phyloP scores from a whole-genome alignment of 1,284 basidiomycete genomes.

The Mycosarcoma maydis region DNA sequence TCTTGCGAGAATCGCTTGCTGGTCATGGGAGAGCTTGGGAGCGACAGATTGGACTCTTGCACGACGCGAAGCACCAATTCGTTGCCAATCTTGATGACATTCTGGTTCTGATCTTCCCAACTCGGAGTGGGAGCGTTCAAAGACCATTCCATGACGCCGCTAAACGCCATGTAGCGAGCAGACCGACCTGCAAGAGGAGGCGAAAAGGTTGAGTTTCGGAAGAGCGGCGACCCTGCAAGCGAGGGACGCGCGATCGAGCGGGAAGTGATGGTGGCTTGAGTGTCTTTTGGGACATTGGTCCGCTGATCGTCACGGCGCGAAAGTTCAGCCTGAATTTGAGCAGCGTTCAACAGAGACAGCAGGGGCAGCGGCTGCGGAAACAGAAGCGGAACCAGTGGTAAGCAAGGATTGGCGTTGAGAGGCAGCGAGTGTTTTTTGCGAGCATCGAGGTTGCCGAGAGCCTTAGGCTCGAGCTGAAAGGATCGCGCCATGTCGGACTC shows the following conservation, averaged over 20 bases:
- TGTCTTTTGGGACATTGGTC: slow-evolving; percentile 13
- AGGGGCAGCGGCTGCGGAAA: slow-evolving; percentile 58
- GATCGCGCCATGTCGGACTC: slow-evolving; percentile 42
- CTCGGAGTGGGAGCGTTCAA: slow-evolving; percentile 3
- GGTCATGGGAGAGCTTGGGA: slow-evolving; percentile 50
- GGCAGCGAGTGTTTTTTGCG: slow-evolving; percentile 28
- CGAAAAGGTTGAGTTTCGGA: slow-evolving; percentile 41
- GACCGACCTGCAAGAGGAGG: slow-evolving; percentile 15
- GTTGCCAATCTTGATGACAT: slow-evolving; percentile 42
- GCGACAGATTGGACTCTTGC: slow-evolving; percentile 41
- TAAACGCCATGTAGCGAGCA: slow-evolving; percentile 29
- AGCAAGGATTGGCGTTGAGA: slow-evolving; percentile 13
- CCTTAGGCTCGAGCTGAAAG: slow-evolving; percentile 49
- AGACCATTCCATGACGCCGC: slow-evolving; percentile 51
- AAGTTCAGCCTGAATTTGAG: slow-evolving; percentile 26
- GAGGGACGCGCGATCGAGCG: slow-evolving; percentile 27
- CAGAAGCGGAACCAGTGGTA: slow-evolving; percentile 48
- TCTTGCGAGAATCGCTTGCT: slow-evolving; percentile 61
- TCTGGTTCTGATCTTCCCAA: slow-evolving; percentile 23
- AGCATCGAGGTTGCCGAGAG: slow-evolving; percentile 49
- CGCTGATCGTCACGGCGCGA: slow-evolving; percentile 18
- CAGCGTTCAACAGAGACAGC: slow-evolving; percentile 44
- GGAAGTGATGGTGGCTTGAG: slow-evolving; percentile 40
- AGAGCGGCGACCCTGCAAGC: slow-evolving; percentile 43
- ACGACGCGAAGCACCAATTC: slow-evolving; percentile 49